Base-by-base conservation (phyloP, 139 green algal species). In the Volvox africanus region DNA sequence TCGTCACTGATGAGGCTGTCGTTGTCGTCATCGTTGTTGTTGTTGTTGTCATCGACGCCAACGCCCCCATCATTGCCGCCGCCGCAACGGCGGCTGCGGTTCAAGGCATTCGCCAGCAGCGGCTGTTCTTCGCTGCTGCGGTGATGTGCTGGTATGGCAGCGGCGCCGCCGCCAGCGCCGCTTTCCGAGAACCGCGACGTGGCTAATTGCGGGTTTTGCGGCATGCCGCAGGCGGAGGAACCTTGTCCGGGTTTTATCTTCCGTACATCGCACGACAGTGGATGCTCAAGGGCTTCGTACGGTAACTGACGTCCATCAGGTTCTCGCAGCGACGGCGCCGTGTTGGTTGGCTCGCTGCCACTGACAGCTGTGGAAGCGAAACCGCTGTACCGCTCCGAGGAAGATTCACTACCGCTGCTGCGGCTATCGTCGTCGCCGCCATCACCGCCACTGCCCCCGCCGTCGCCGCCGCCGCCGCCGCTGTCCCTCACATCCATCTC, bases 51-150 rank as follows among this genome's bases (percentile, higher is more conserved):
- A 37, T 9, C 28, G 11, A 77, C 75, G 61, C 11, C 61, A 62
- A 16, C 62, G 67, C 20, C 83, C 44, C 24, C 80, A 55, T 44
- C 37, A 26, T 13, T 44, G 35, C 78, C 33, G 32, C 50, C 26
- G 82, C 65, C 20, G 22, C 33, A 32, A 35, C 82, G 28, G 6
- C 82, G 21, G 5, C 22, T 5, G 6, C 33, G 21, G 21, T 16
- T 33, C 26, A 30, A 44, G 12, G n/a, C 21, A 12, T 30, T 1
- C 33, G 71, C 24, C 67, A 88, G 82, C 65, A 88, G 65, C 33
- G 82, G 82, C 61, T 87, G 82, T 32, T 87, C 82, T 22, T 69
- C 82, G 61, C 61, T 61, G 32, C 55, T 62, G 82, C 80, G 50
- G 78, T 44, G 37, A 35, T 55, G 75, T 30, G 78, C 35, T 22